Evolutionary conservation across 352 stramenopile genomes (phyloP).

Genomic region (Phytophthora pisi): DNA sequence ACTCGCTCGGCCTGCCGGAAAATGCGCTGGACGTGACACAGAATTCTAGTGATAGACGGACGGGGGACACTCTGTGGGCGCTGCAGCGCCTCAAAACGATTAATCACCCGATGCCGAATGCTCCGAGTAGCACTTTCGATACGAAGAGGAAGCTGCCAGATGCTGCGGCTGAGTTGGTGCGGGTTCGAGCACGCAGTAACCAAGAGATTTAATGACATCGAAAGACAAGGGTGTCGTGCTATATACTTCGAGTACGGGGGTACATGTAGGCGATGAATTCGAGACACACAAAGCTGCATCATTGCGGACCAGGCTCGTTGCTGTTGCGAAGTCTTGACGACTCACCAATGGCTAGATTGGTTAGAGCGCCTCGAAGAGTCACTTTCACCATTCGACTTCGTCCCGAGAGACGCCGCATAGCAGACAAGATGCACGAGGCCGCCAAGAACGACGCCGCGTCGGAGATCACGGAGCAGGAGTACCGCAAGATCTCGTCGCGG

Average conservation of each 20-base stretch:
- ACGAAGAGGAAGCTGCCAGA: neutral
- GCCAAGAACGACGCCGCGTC: slow-evolving; percentile 44
- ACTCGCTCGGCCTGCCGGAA: neutral
- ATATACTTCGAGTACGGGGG: too few species aligned
- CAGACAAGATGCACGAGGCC: slow-evolving; percentile 58
- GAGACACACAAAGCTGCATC: too few species aligned
- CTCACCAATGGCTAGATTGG: neutral
- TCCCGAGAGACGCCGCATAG: neutral
- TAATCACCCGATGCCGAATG: neutral
- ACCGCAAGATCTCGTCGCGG: slow-evolving; percentile 86
- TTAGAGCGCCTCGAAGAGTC: slow-evolving; percentile 21
- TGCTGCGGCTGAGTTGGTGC: neutral
- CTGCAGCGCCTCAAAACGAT: neutral
- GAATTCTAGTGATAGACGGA: slow-evolving; percentile 26
- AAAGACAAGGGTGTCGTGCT: neutral
- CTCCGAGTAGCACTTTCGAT: neutral
- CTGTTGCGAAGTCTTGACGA: neutral
- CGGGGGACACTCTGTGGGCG: slow-evolving; percentile 4
- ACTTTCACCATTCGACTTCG: neutral
- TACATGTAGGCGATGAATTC: too few species aligned
- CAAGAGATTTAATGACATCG: neutral
- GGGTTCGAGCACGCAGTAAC: neutral
- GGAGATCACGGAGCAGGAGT: slow-evolving; percentile 77
- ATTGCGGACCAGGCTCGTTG: too few species aligned
- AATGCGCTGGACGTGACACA: slow-evolving; percentile 1